phyloP scores from a whole-genome alignment of 805 yeast genomes.

The Spathaspora gorwiae region DNA sequence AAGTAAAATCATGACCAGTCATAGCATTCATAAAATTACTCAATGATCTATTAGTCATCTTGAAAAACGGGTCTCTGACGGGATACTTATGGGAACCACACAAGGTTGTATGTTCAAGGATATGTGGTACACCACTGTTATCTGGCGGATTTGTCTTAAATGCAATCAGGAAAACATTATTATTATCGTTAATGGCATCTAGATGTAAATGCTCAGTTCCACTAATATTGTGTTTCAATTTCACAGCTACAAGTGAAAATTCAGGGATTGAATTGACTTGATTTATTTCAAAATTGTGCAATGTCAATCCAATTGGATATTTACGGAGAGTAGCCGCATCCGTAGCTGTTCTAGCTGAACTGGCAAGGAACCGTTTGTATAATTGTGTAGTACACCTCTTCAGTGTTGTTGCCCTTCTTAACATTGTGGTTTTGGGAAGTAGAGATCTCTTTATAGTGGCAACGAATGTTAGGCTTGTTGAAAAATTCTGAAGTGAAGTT shows the following conservation, averaged over 20 bases:
- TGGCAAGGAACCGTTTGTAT: neutral
- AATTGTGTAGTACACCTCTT: neutral
- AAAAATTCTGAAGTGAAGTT: too few relatives aligned
- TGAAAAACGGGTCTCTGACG: constrained; percentile 95
- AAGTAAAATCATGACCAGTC: constrained; percentile 97
- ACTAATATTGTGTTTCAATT: constrained; percentile 59
- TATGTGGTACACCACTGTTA: constrained; percentile 94
- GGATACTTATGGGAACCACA: constrained; percentile 93
- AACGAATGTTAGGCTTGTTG: too few relatives aligned
- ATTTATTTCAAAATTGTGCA: constrained; percentile 66
- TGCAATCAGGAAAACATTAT: constrained; percentile 83
- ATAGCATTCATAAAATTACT: constrained; percentile 98
- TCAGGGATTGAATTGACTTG: constrained; percentile 73
- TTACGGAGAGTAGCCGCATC: constrained; percentile 14
- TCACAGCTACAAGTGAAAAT: constrained; percentile 74
- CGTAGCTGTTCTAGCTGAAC: neutral
- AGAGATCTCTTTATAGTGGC: too few relatives aligned
- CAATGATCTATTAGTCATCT: constrained; percentile 91
- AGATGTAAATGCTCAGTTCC: constrained; percentile 84
- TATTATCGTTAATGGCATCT: constrained; percentile 70
- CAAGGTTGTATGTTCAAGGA: constrained; percentile 89
- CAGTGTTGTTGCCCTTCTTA: neutral
- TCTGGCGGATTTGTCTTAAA: constrained; percentile 95
- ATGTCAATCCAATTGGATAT: constrained; percentile 59
- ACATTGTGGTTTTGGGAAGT: neutral